Evolutionary conservation across 2,329 filamentous ascomycete species (phyloP).

Genomic region (Hypoxylon sp.): DNA sequence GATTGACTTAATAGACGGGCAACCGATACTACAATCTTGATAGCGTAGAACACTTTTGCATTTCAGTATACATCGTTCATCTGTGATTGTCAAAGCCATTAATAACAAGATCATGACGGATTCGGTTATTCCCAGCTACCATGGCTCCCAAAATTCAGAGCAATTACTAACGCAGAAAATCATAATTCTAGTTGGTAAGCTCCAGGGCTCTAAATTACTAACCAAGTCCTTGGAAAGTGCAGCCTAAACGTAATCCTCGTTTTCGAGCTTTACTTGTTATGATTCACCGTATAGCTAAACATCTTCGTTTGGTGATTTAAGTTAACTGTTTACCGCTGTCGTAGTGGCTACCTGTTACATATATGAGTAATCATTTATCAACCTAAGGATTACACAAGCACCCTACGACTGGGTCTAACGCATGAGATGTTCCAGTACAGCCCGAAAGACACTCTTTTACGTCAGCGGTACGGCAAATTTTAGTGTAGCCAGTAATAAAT

Average conservation of each 20-base stretch:
- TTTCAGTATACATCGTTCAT: not conserved
- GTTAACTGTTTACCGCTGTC: not conserved
- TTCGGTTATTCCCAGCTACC: not conserved
- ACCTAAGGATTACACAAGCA: not conserved
- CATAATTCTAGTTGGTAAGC: not conserved
- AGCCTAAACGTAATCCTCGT: not conserved
- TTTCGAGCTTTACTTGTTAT: too few species aligned
- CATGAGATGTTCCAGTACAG: not conserved
- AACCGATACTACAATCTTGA: not conserved
- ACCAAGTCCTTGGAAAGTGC: too few species aligned
- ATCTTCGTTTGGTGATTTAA: constrained; percentile 2
- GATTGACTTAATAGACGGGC: constrained; percentile 8
- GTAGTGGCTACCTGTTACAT: not conserved
- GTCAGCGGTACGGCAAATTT: not conserved
- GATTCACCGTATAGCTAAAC: not conserved
- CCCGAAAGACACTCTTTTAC: constrained; percentile 2
- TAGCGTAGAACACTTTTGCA: not conserved
- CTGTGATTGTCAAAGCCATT: not conserved
- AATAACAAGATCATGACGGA: not conserved
- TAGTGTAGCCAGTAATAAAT: constrained; percentile 6
- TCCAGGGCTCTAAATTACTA: too few species aligned
- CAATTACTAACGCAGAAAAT: not conserved
- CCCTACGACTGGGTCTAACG: not conserved
- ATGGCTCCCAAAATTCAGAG: not conserved
- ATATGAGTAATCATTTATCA: constrained; percentile 18